A percentile compares a stretch with the other conserved stretches of the same genome.
These are phyloP conservation scores for Amanita polypyramis DNA, from an alignment of 768 basidiomycete genomes.

Conservation along the genomic window DNA sequence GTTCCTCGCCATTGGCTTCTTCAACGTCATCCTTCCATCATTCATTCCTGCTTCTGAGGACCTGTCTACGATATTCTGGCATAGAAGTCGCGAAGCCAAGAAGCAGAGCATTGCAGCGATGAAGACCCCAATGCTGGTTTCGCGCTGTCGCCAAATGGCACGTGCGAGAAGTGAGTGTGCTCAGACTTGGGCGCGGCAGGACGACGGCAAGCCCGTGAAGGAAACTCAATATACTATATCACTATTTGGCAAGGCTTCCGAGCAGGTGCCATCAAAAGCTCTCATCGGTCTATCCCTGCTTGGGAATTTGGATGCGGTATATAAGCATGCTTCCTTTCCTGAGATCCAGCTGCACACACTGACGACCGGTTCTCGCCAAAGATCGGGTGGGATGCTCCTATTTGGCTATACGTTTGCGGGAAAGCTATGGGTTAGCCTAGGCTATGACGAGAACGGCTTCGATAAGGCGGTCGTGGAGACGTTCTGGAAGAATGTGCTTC, in stretches of 20 bases:
- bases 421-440: slow-evolving; percentile 70
- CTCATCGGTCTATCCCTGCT: slow-evolving; percentile 73
- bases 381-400: slow-evolving; percentile 67
- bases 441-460: slow-evolving; percentile 74
- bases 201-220: slow-evolving; percentile 41
- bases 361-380: slow-evolving; percentile 79
- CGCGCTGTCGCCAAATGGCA: slow-evolving; percentile 58
- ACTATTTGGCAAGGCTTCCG: slow-evolving; percentile 1
- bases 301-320: slow-evolving; percentile 78
- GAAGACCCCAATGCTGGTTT: slow-evolving; percentile 49
- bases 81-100: slow-evolving; percentile 59
- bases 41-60: slow-evolving; percentile 45
- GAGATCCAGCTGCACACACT: slow-evolving; percentile 55
- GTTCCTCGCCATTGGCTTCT: slow-evolving; percentile 75
- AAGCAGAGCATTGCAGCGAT: slow-evolving; percentile 55
- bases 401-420: slow-evolving; percentile 72
- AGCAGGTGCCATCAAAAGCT: slow-evolving; percentile 43
- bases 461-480: slow-evolving; percentile 44
- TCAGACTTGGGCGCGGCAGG: slow-evolving; percentile 62
- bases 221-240: slow-evolving; percentile 13
- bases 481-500: slow-evolving; percentile 58
- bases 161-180: slow-evolving; percentile 48
- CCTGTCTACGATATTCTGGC: slow-evolving; percentile 52
- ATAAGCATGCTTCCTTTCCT: slow-evolving; percentile 57
- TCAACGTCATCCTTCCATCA: slow-evolving; percentile 70